Evolutionary conservation across 208 protist genomes (phyloP).

Genomic region (Leishmania turanica): DNA sequence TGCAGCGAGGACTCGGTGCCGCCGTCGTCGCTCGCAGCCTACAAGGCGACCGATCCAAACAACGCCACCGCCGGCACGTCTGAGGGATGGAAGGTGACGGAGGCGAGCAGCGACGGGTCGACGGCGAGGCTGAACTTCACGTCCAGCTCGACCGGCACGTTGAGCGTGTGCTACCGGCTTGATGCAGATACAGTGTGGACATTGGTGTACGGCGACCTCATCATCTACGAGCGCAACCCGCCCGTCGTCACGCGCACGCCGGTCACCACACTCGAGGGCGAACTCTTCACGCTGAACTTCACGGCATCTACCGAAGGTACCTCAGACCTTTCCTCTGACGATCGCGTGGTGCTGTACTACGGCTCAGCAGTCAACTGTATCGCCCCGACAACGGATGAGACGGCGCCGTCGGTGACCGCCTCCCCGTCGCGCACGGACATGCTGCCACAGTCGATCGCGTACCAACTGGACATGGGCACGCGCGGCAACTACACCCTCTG

Average conservation of each 20-base stretch:
- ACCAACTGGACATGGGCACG: slow-evolving; percentile 65
- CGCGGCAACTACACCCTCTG: slow-evolving; percentile 81
- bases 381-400: slow-evolving; percentile 21
- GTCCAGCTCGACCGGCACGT: slow-evolving; percentile 47
- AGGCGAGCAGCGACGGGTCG: slow-evolving; percentile 35
- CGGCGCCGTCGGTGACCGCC: slow-evolving; percentile 45
- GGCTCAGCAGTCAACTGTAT: slow-evolving; percentile 62
- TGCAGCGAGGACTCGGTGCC: slow-evolving; percentile 69
- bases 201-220: slow-evolving; percentile 80
- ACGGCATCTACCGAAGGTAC: slow-evolving; percentile 22
- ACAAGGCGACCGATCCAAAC: slow-evolving; percentile 31
- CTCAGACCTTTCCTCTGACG: slow-evolving; percentile 30
- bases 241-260: slow-evolving; percentile 51
- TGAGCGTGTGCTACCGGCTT: slow-evolving; percentile 88
- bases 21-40: slow-evolving; percentile 54
- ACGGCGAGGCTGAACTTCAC: slow-evolving; percentile 67
- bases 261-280: slow-evolving; percentile 58
- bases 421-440: slow-evolving; percentile 60
- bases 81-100: slow-evolving; percentile 57
- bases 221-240: slow-evolving; percentile 64
- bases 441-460: slow-evolving; percentile 63
- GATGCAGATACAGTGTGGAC: slow-evolving; percentile 85
- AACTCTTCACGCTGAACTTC: slow-evolving; percentile 89
- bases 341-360: slow-evolving; percentile 68
- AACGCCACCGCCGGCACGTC: slow-evolving; percentile 18